These are phyloP conservation scores for Talinum fruticosum DNA, from an alignment of 148 eudicot species.

Conservation along the genomic window DNA sequence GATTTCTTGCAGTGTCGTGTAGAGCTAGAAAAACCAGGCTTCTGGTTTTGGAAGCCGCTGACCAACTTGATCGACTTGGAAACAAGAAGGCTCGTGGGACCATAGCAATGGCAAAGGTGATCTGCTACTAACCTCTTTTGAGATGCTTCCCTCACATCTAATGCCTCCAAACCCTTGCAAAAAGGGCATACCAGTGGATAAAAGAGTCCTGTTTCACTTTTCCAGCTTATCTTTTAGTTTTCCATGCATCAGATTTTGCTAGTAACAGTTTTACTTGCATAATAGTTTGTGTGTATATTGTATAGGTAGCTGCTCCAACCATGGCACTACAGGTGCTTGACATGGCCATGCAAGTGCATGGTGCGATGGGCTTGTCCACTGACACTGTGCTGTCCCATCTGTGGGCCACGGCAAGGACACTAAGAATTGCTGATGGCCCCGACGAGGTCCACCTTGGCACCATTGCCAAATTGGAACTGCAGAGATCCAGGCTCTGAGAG, in stretches of 20 bases:
- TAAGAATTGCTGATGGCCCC: constrained; percentile 99
- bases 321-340: constrained; percentile 93
- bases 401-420: constrained; percentile 88
- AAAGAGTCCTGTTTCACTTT: not conserved
- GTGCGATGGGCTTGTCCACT: constrained; percentile 84
- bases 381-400: constrained; percentile 84
- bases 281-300: not conserved
- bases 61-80: constrained; percentile 93
- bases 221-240: not conserved
- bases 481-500: constrained; percentile 63
- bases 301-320: constrained; percentile 87
- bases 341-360: constrained; percentile 98
- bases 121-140: not conserved
- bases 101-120: constrained; percentile 98
- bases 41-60: constrained; percentile 92
- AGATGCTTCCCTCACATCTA: not conserved
- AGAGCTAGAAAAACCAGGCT: constrained; percentile 80
- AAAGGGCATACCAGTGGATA: no score
- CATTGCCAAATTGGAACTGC: constrained; percentile 72
- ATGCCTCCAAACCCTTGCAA: no score
- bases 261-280: not conserved
- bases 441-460: constrained; percentile 97
- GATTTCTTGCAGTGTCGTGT: constrained; percentile 66
- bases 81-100: constrained; percentile 88
- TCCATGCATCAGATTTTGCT: not conserved